Evolutionary conservation across 192 early-diverging fungal genomes (phyloP).

Genomic region (Pilobolus umbonatus): DNA sequence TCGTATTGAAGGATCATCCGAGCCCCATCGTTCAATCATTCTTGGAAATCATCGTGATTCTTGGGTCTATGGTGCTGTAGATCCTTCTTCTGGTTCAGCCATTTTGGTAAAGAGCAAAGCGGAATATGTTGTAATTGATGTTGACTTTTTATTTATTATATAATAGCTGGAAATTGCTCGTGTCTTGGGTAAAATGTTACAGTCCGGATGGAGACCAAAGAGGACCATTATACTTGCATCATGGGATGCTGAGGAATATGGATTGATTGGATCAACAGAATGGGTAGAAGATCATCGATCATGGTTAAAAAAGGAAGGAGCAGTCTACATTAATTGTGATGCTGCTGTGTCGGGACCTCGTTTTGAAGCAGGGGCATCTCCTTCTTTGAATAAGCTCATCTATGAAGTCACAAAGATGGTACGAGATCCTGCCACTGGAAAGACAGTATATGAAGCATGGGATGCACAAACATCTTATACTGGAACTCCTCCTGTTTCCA

Average conservation of each 20-base stretch:
- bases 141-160: not conserved
- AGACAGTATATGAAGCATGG: constrained; percentile 51
- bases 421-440: constrained; percentile 38
- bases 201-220: constrained; percentile 58
- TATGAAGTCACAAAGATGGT: constrained; percentile 47
- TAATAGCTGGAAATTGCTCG: constrained; percentile 52
- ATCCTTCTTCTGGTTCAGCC: constrained; percentile 60
- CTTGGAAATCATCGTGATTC: constrained; percentile 58
- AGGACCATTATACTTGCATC: constrained; percentile 59
- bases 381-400: constrained; percentile 42
- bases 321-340: constrained; percentile 61
- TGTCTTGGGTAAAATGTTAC: constrained; percentile 48
- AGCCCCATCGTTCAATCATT: constrained; percentile 52
- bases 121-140: not conserved
- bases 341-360: constrained; percentile 44
- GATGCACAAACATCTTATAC: constrained; percentile 1
- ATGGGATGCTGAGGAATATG: constrained; percentile 69
- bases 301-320: constrained; percentile 48
- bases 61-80: constrained; percentile 62
- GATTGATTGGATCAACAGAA: constrained; percentile 63
- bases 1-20: constrained; percentile 48
- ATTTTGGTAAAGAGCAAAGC: constrained; percentile 43
- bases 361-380: constrained; percentile 48
- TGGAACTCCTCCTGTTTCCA: constrained; percentile 20
- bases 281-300: constrained; percentile 63